Evolutionary conservation across 1,284 basidiomycete genomes (phyloP), one percentile per base, ranked within the genome.

Genomic region (Tylopilus orsonianus): DNA sequence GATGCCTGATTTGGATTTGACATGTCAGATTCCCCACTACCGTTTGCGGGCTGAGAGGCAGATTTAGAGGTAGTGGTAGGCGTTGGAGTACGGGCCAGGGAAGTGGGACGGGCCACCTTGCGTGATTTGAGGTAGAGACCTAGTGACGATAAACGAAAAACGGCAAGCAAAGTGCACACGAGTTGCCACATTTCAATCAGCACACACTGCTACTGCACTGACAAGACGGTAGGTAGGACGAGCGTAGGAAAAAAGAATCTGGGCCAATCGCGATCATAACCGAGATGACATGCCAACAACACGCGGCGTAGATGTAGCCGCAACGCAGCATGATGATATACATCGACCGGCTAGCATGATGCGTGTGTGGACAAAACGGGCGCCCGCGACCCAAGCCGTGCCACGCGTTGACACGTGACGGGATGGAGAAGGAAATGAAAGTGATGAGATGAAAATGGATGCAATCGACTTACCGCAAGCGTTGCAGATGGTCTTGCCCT

Each of bases 401-500:
- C 57, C 59, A 65, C 41, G 56, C 50, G 50, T 46, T 47, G 56
- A 61, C 62, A 69, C 60, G 65, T 62, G 65, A 63, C 49, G 52
- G 45, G 56, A 53, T 50, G 58, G 54, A 48, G 44, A 55, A 56
- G 56, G 60, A 60, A 64, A 56, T 55, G 59, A 58, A 59, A 55
- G 52, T 49, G 56, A 59, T 61, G 59, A 58, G 60, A 68, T 63
- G 63, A 57, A 56, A 62, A 55, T 46, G 50, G 54, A 60, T 57
- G 51, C 56, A 53, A 58, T 53, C 54, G 44, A 75, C 89, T 82
- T 67, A 91, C 90, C 90, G 69, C 90, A 93, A 48, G 89, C 87
- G 67, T 92, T 93, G 72, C 90, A 93, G 60, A 91, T 80, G 34
- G 85, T 79, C 65, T 85, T 86, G 48, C 90, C 90, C 64, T 89